A percentile compares a stretch with the other conserved stretches of the same genome.
phyloP scores from a whole-genome alignment of 306 rosid species.

The Pueraria montana region DNA sequence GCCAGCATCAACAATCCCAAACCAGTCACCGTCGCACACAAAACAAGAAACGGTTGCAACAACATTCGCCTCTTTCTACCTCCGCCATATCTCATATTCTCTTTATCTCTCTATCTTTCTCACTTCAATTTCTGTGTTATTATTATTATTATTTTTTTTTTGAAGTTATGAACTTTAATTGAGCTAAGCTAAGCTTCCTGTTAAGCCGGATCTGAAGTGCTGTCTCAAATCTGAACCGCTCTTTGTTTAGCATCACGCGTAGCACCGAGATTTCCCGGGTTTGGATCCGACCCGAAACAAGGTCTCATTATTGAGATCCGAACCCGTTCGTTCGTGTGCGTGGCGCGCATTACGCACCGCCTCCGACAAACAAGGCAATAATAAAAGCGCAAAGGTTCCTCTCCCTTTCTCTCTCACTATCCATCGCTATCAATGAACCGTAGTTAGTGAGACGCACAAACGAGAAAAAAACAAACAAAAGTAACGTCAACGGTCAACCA shows the following conservation, averaged over 20 bases:
- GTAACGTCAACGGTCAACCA: constrained; percentile 56
- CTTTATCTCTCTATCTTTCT: neutral
- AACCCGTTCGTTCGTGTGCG: constrained; percentile 25
- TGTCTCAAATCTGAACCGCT: neutral
- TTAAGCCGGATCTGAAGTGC: constrained; percentile 50
- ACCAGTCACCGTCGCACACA: constrained; percentile 60
- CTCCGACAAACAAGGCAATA: constrained; percentile 41
- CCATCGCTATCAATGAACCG: constrained; percentile 29
- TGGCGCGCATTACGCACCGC: constrained; percentile 51
- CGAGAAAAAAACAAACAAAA: neutral
- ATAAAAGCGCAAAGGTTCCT: neutral
- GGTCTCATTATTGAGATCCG: neutral
- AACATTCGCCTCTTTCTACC: constrained; percentile 64
- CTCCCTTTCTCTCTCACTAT: constrained; percentile 5
- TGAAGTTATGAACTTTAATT: neutral
- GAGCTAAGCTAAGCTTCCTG: constrained; percentile 31
- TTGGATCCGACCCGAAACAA: constrained; percentile 28
- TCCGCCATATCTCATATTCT: constrained; percentile 71
- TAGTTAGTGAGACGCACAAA: constrained; percentile 45
- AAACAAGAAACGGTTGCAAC: constrained; percentile 55
- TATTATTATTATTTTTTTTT: neutral
- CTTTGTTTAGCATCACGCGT: constrained; percentile 10
- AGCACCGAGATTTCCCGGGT: constrained; percentile 21
- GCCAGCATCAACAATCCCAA: constrained; percentile 65
- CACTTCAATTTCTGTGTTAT: neutral